Base-by-base conservation (phyloP, 257 asterid species). In the Fraxinus excelsior region DNA sequence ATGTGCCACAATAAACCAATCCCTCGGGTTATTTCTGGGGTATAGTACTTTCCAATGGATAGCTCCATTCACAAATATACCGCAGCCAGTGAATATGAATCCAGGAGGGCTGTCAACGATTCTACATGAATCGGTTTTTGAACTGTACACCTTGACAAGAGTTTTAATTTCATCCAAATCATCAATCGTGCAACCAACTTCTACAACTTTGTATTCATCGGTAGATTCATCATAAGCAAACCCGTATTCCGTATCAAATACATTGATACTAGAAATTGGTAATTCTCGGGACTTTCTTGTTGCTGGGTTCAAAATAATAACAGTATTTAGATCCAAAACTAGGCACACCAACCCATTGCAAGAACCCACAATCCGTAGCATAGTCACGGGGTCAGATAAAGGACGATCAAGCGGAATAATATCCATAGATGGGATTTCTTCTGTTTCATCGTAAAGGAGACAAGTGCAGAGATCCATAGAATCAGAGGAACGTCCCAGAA, bases 201-300 rank as follows among this genome's bases (percentile, higher is more conserved):
- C 76, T 51, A 86, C 80, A 21, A 82, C 82, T 65, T 87, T 87
- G 42, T 84, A 84, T 71, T 87, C 87, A 71, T 84, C 81, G 11
- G 72, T 76, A 60, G 14, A n/a, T 35, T 13, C 75, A 51, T 84
- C 84, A 64, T 76, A 35, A 35, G 40, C 40, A 35, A 35, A 5
- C 40, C 40, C 40, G 40, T 35, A 35, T 35, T 35, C 40, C 13
- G 65, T 73, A n/a, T 56, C 7, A 28, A 37, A 13, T 26, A n/a
- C 71, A 49, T 19, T 1, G 7, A 34, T 11, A 65, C 35, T 46
- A 44, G 78, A 77, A 84, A 66, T 16, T 1, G 84, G 82, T 25
- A 86, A 76, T 16, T 29, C 73, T 68, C 70, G 77, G 32, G 67
- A 78, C 12, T 58, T 74, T 64, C 81, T 79, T 4, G 81, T 70